These are phyloP conservation scores for Jaenimonas drosophilae DNA, from an alignment of 208 protist species.

Conservation along the genomic window DNA sequence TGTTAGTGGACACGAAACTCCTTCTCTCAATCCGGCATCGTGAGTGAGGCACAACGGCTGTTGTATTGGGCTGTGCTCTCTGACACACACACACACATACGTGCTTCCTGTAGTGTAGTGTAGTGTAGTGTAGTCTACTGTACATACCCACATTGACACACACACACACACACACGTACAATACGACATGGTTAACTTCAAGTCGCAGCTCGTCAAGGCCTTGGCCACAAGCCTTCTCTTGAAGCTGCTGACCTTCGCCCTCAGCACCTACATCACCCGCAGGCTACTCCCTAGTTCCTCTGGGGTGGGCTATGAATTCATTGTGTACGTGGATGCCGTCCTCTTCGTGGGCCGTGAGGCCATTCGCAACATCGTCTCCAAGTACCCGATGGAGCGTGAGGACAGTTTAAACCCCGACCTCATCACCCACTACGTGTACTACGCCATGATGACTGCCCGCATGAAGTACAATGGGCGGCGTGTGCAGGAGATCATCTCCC, in stretches of 20 bases:
- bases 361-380: conserved; percentile 42
- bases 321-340: conserved; percentile 70
- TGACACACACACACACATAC: too few species aligned
- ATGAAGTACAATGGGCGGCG: neutral
- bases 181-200: conserved; percentile 40
- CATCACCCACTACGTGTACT: too few species aligned
- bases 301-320: conserved; percentile 64
- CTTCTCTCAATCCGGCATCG: too few species aligned
- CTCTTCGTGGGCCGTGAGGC: conserved; percentile 70
- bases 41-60: too few species aligned
- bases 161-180: too few species aligned
- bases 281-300: conserved; percentile 58
- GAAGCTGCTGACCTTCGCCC: conserved; percentile 64
- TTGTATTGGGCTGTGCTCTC: too few species aligned
- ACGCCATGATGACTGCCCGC: neutral
- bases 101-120: too few species aligned
- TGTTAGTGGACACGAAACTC: too few species aligned
- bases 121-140: too few species aligned
- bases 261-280: conserved; percentile 54
- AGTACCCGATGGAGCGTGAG: neutral
- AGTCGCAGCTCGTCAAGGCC: conserved; percentile 47
- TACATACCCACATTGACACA: too few species aligned
- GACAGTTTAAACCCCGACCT: too few species aligned
- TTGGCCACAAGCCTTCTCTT: conserved; percentile 50
- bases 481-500: conserved; percentile 11